Percentiles rank a stretch among this genome's conserved stretches.
phyloP scores from a whole-genome alignment of 192 early-diverging fungal genomes.

The Polychytrium aggregatum region DNA sequence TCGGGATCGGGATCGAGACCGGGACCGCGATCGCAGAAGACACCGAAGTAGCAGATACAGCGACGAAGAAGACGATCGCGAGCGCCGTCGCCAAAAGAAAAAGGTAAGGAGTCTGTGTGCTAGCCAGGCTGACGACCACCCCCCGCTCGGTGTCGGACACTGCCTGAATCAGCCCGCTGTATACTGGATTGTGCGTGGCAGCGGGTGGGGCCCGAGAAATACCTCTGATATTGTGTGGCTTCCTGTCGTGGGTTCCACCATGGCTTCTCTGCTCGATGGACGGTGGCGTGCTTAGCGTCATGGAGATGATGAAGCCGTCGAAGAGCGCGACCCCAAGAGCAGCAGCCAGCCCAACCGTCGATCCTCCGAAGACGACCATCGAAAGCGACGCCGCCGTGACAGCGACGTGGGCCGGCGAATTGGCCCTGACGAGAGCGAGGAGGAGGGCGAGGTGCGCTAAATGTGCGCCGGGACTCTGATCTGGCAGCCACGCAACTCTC shows the following conservation, averaged over 20 bases:
- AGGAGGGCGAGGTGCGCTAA: slow-evolving; percentile 14
- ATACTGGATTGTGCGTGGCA: neutral
- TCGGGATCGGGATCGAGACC: slow-evolving; percentile 14
- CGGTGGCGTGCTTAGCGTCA: neutral
- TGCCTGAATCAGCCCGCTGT: neutral
- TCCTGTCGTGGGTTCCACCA: neutral
- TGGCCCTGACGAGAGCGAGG: slow-evolving; percentile 9
- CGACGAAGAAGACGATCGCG: slow-evolving; percentile 12
- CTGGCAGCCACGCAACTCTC: too few species aligned
- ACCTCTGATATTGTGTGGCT: neutral
- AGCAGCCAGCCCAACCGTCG: neutral
- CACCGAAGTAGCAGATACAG: neutral
- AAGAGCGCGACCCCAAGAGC: slow-evolving; percentile 2
- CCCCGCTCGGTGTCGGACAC: neutral
- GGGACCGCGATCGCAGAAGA: slow-evolving; percentile 6
- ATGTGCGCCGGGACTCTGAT: too few species aligned
- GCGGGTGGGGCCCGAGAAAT: neutral
- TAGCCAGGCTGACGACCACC: too few species aligned
- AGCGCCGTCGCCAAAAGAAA: slow-evolving; percentile 1
- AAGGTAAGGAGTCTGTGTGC: too few species aligned
- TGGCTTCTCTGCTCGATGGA: too few species aligned
- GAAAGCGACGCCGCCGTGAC: neutral
- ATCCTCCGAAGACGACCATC: neutral
- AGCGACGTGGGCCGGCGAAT: neutral
- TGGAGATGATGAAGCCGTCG: slow-evolving; percentile 3